A percentile compares a stretch with the other conserved stretches of the same genome.
Evolutionary conservation across 352 stramenopile species (phyloP).

Genomic region (Phytophthora sp.): DNA sequence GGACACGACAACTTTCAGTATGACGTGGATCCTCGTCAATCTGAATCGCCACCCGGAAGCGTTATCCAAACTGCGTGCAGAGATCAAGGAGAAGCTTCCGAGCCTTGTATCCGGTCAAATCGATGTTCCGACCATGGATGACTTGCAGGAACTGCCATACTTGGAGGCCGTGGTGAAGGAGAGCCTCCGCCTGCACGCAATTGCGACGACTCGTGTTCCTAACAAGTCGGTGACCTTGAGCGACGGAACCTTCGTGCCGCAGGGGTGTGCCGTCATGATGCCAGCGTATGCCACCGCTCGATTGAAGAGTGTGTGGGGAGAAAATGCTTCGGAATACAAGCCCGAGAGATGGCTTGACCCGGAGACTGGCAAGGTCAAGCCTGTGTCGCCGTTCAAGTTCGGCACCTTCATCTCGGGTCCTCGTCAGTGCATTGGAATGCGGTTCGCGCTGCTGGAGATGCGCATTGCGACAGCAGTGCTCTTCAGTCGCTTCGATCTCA

Average conservation of each 20-base stretch:
- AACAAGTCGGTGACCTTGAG: constrained; percentile 36
- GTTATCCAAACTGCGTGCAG: constrained; percentile 42
- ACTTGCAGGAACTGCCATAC: constrained; percentile 55
- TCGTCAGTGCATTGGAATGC: constrained; percentile 58
- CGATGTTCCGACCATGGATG: constrained; percentile 30
- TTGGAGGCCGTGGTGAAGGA: constrained; percentile 56
- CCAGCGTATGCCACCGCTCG: constrained; percentile 2
- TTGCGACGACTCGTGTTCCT: constrained; percentile 39
- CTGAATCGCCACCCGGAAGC: constrained; percentile 45
- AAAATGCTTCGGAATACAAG: constrained; percentile 3
- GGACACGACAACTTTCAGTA: constrained; percentile 46
- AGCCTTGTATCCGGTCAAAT: constrained; percentile 8
- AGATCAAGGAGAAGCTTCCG: constrained; percentile 40
- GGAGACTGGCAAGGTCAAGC: background rate
- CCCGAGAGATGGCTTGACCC: constrained; percentile 10
- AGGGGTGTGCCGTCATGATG: constrained; percentile 21
- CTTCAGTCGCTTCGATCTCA: constrained; percentile 45
- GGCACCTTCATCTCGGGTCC: constrained; percentile 56
- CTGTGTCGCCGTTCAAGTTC: constrained; percentile 53
- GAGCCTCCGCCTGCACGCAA: constrained; percentile 59
- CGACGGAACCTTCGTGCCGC: constrained; percentile 44
- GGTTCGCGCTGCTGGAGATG: constrained; percentile 59
- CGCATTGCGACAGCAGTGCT: constrained; percentile 47
- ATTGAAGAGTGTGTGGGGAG: constrained; percentile 5
- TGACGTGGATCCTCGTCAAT: constrained; percentile 55